Evolutionary conservation across 1,139 yeast genomes (phyloP), one percentile per base, ranked within the genome.

Genomic region (Citeromyces hawaiiensis): DNA sequence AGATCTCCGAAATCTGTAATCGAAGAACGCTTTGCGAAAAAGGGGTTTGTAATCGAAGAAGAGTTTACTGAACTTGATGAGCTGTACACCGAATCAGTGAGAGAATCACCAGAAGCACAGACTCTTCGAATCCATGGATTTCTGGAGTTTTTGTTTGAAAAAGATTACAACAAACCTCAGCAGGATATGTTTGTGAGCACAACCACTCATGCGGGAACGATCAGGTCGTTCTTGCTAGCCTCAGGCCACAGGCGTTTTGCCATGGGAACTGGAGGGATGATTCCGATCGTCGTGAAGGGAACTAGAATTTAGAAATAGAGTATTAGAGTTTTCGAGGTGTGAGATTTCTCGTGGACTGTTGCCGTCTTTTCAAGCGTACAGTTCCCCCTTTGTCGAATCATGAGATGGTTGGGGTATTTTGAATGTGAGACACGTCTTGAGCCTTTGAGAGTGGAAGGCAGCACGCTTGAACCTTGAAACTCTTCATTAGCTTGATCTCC

Each of bases 151-250:
- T 40, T 78, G n/a, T 77, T 74, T 44, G 66, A 64, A 23, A 52
- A 56, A 30, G 58, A 61, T 39, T 58, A 56, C 13, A 53, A 64
- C 35, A 57, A 48, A 27, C 52, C 61, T 37, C 62, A 61, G 37
- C 57, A 59, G 31, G 55, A 61, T 41, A 45, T 57, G 5, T 56
- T 64, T 11, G 55, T 76, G 32, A 70, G 70, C 27, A 63, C 72
- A 34, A 74, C 83, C 1, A 67, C 79, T 4, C 85, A 78, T 50
- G 76, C 81, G 1, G 83, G 83, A 3, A 71, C 75, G 17, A 74
- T 76, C 30, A 56, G 76, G 43, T 63, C 73, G 27, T 60, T 76
- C 33, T 56, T 76, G 9, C 61, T 69, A 23, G 82, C 70, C 1
- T 51, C 69, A 30, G 67, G 67, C 2, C 83, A 77, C 50, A 58